Evolutionary conservation across 345 rosid genomes (phyloP).

Genomic region (Eucalyptus cloeziana): DNA sequence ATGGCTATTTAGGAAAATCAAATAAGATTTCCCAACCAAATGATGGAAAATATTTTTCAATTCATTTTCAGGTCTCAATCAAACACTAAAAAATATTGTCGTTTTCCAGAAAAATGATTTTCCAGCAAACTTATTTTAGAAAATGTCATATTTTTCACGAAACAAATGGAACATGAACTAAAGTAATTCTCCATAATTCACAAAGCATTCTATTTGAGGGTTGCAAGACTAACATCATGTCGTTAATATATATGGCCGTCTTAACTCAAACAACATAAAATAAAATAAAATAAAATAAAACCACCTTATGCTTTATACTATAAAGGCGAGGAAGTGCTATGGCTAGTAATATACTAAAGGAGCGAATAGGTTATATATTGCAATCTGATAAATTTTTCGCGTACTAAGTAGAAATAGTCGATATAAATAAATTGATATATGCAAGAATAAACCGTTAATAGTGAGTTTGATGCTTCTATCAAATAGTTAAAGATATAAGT

Average conservation of each 20-base stretch:
- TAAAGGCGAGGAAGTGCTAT: too few species aligned
- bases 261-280: background rate
- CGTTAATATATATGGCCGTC: background rate
- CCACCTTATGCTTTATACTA: background rate
- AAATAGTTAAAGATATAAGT: background rate
- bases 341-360: background rate
- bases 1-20: background rate
- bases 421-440: too few species aligned
- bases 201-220: background rate
- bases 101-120: too few species aligned
- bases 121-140: too few species aligned
- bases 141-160: too few species aligned
- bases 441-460: background rate
- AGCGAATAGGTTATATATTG: background rate
- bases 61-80: too few species aligned
- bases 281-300: background rate
- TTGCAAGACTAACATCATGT: background rate
- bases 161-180: background rate
- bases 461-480: background rate
- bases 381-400: background rate
- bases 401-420: background rate
- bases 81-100: too few species aligned
- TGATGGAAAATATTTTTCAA: too few species aligned
- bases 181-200: background rate
- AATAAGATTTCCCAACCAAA: background rate